Conservation (phyloP, 2,329 filamentous ascomycete species). For the Ophiocordyceps camponoti-floridani region DNA sequence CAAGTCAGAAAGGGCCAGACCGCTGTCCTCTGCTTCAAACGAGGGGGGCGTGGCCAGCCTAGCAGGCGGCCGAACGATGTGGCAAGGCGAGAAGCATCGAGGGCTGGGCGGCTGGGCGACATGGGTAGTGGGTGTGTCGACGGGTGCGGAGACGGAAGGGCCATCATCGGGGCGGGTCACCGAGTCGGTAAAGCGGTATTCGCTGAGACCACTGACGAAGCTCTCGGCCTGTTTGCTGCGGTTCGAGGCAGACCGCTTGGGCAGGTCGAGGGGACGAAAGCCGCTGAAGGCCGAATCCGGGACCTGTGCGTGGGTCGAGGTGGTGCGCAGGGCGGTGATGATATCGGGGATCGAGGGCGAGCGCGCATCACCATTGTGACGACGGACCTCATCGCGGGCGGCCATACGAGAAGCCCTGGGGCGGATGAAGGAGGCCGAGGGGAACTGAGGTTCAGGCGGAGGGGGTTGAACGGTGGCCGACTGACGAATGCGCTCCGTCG, state of each 20-base stretch:
- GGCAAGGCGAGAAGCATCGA: constrained; percentile 8
- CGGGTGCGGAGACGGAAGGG: constrained; percentile 8
- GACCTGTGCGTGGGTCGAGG: constrained; percentile 1
- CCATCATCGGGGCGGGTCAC: constrained; percentile 1
- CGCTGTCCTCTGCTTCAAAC: constrained; percentile 11
- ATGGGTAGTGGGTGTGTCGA: constrained; percentile 7
- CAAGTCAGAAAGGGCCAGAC: background rate
- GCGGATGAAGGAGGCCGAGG: constrained; percentile 35
- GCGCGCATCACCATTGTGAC: constrained; percentile 11
- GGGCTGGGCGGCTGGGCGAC: constrained; percentile 9
- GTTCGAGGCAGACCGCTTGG: constrained; percentile 9
- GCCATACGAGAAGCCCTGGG: constrained; percentile 36
- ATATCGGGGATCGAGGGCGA: constrained; percentile 11
- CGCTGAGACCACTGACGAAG: background rate
- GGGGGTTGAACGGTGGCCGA: constrained; percentile 6
- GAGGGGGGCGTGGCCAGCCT: constrained; percentile 15
- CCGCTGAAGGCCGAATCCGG: constrained; percentile 1
- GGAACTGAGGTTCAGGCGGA: constrained; percentile 23
- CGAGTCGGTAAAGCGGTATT: background rate
- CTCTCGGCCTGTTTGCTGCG: constrained; percentile 11
- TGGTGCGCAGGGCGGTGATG: constrained; percentile 2
- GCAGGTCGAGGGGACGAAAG: background rate
- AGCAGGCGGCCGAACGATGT: constrained; percentile 5
- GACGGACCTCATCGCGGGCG: constrained; percentile 30
- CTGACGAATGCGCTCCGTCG: constrained; percentile 9